Evolutionary conservation across 2,329 filamentous ascomycete genomes (phyloP).

Genomic region (Sporothrix brasiliensis): DNA sequence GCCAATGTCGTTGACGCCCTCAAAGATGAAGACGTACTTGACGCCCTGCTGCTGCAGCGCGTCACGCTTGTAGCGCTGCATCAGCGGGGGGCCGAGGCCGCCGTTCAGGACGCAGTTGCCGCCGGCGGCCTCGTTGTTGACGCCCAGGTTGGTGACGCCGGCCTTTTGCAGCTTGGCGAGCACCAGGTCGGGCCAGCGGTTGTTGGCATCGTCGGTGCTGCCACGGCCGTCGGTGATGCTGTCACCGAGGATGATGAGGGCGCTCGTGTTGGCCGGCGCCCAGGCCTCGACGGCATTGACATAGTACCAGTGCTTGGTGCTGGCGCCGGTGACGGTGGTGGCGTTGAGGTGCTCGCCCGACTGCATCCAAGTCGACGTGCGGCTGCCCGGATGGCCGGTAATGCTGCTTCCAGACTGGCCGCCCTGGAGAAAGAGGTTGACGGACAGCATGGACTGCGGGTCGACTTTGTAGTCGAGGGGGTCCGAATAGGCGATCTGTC

Average conservation of each 20-base stretch:
- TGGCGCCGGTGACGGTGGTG: conserved; percentile 48
- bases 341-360: conserved; percentile 59
- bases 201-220: conserved; percentile 60
- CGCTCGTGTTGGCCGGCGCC: conserved; percentile 46
- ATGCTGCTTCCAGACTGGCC: conserved; percentile 62
- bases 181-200: conserved; percentile 51
- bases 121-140: conserved; percentile 68
- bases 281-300: conserved; percentile 61
- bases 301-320: conserved; percentile 58
- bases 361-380: conserved; percentile 63
- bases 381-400: conserved; percentile 66
- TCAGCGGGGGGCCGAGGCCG: conserved; percentile 63
- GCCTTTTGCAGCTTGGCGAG: conserved; percentile 53
- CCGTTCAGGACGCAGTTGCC: conserved; percentile 67
- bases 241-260: conserved; percentile 64
- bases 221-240: conserved; percentile 67
- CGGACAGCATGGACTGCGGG: conserved; percentile 56
- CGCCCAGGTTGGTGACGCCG: conserved; percentile 53
- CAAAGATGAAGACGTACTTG: conserved; percentile 65
- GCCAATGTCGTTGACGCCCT: conserved; percentile 72
- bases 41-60: conserved; percentile 61
- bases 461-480: conserved; percentile 59
- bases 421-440: conserved; percentile 60
- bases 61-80: conserved; percentile 66
- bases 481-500: conserved; percentile 63